Conservation (phyloP, 2,329 filamentous ascomycete species). For the Cyphellophora europaea region DNA sequence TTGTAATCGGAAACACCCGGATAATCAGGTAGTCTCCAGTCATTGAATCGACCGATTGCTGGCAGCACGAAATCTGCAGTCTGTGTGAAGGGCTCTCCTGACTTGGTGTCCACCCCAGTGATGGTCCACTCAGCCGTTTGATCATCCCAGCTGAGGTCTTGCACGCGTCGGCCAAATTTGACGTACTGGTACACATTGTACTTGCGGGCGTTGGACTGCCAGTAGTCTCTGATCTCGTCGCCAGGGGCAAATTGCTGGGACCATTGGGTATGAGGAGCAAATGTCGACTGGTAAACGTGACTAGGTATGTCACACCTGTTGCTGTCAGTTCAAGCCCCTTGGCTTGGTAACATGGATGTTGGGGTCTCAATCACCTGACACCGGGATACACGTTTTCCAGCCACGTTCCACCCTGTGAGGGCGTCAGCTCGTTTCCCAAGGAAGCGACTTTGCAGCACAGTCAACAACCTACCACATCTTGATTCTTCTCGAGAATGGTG, state of each 20-base stretch:
- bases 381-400: slow-evolving; percentile 23
- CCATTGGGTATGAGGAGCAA: slow-evolving; percentile 17
- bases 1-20: slow-evolving; percentile 21
- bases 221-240: slow-evolving; percentile 17
- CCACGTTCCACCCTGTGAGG: slow-evolving; percentile 27
- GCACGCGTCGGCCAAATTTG: slow-evolving; percentile 47
- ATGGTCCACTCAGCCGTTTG: slow-evolving; percentile 19
- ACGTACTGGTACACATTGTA: slow-evolving; percentile 44
- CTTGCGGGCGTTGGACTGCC: slow-evolving; percentile 13
- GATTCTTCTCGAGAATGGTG: slow-evolving; percentile 19
- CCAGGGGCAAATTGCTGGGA: slow-evolving; percentile 14
- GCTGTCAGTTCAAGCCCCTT: too few species aligned
- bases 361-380: too few species aligned
- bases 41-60: slow-evolving; percentile 45
- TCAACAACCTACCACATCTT: too few species aligned
- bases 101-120: slow-evolving; percentile 5
- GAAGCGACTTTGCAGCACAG: too few species aligned
- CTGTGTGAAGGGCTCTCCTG: slow-evolving; percentile 17
- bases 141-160: slow-evolving; percentile 47
- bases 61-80: slow-evolving; percentile 46
- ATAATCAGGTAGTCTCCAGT: slow-evolving; percentile 21
- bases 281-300: slow-evolving; percentile 19
- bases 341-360: slow-evolving; percentile 5
- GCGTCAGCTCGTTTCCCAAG: too few species aligned
- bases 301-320: slow-evolving; percentile 19